Conservation (phyloP, 108 stramenopile genomes). For the Schizochytrium sp. region DNA sequence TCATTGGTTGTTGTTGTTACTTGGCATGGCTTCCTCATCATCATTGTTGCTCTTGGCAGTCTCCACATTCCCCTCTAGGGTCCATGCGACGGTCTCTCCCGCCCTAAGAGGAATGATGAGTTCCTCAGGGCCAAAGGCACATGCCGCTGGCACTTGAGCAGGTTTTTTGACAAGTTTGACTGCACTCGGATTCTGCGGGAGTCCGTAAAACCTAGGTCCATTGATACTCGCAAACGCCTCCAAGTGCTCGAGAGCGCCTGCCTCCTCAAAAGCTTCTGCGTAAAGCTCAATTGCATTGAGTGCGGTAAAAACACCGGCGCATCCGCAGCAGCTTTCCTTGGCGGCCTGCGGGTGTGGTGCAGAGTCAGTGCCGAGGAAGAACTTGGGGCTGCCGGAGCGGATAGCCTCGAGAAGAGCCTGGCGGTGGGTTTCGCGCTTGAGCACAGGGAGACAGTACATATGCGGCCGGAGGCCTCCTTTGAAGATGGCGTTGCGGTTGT, state of each 20-base stretch:
- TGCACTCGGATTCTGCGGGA: conserved; percentile 80
- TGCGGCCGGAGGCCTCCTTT: conserved; percentile 94
- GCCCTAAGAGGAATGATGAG: conserved; percentile 12
- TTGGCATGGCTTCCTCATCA: background rate
- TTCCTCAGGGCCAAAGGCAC: conserved; percentile 21
- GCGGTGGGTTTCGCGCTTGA: conserved; percentile 95
- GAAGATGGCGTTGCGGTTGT: conserved; percentile 93
- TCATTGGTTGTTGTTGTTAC: background rate
- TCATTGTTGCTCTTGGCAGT: conserved; percentile 40
- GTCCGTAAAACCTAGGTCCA: conserved; percentile 94
- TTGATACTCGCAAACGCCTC: conserved; percentile 86
- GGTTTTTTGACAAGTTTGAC: conserved; percentile 75
- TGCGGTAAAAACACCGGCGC: conserved; percentile 96
- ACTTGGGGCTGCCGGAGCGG: conserved; percentile 88
- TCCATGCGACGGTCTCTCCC: conserved; percentile 47
- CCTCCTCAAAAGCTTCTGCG: conserved; percentile 91
- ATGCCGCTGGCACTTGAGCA: background rate
- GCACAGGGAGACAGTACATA: conserved; percentile 97
- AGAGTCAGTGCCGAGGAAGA: conserved; percentile 97
- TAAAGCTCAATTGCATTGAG: conserved; percentile 94
- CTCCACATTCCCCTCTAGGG: background rate
- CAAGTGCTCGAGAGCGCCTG: conserved; percentile 87
- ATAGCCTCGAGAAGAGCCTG: conserved; percentile 88
- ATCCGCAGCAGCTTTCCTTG: conserved; percentile 91
- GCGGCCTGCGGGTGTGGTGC: conserved; percentile 88